Conservation (phyloP, 2,329 filamentous ascomycete genomes). For the Akanthomyces lecanii region DNA sequence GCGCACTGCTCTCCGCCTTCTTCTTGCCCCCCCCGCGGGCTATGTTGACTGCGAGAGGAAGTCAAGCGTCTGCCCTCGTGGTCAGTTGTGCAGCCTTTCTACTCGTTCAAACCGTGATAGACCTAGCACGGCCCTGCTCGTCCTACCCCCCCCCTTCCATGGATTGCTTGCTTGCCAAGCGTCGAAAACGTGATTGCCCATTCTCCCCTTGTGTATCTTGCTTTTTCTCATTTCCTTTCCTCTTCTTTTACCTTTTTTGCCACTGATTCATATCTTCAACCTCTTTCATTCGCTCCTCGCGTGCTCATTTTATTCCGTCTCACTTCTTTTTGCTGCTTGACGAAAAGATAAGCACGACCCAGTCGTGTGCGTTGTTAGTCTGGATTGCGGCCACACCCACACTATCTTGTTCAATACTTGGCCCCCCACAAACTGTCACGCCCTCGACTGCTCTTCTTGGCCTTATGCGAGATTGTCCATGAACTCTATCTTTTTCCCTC, state of each 20-base stretch:
- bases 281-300: not conserved
- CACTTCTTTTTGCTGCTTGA: not conserved
- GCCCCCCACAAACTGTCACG: slow-evolving; percentile 3
- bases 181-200: not conserved
- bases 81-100: not conserved
- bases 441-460: not conserved
- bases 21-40: not conserved
- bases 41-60: not conserved
- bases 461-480: not conserved
- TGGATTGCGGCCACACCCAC: not conserved
- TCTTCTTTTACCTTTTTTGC: not conserved
- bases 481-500: not conserved
- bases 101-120: not conserved
- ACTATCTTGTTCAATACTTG: not conserved
- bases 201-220: not conserved
- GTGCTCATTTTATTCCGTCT: not conserved
- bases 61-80: slow-evolving; percentile 2
- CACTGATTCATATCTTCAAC: not conserved
- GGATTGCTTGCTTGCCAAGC: not conserved
- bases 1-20: slow-evolving; percentile 2
- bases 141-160: not conserved
- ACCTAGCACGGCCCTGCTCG: not conserved
- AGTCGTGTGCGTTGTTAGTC: not conserved
- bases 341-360: not conserved
- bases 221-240: not conserved